These are phyloP conservation scores for Evansstolkia leycettana DNA, from an alignment of 495 filamentous ascomycete species.

Conservation along the genomic window DNA sequence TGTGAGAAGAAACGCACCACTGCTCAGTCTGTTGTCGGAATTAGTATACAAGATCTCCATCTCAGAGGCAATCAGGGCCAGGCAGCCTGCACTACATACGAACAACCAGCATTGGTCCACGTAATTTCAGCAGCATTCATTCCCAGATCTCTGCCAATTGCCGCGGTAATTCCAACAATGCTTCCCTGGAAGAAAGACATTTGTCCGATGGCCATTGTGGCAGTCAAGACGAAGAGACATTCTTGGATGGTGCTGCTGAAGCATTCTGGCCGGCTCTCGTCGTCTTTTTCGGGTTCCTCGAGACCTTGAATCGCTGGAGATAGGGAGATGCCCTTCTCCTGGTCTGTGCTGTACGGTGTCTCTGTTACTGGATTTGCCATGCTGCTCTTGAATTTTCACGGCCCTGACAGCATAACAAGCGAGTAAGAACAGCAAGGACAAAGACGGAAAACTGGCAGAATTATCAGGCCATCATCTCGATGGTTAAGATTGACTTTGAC, in stretches of 20 bases:
- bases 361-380: too few relatives aligned
- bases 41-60: too few relatives aligned
- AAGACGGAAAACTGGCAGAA: too few relatives aligned
- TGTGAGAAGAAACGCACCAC: constrained; percentile 53
- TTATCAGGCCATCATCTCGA: too few relatives aligned
- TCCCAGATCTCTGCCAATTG: constrained; percentile 45
- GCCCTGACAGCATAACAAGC: too few relatives aligned
- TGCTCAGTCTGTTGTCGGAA: constrained; percentile 34
- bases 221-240: constrained; percentile 52
- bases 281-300: too few relatives aligned
- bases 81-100: constrained; percentile 30
- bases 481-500: too few relatives aligned
- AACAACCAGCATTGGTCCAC: constrained; percentile 43
- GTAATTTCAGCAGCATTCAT: constrained; percentile 54
- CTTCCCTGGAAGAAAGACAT: constrained; percentile 46
- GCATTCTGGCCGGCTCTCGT: constrained; percentile 41
- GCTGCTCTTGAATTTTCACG: too few relatives aligned
- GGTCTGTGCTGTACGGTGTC: too few relatives aligned
- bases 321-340: not conserved
- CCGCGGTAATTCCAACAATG: constrained; percentile 48
- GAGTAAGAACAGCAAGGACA: too few relatives aligned
- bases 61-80: too few relatives aligned
- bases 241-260: constrained; percentile 54
- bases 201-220: constrained; percentile 58
- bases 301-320: too few relatives aligned